Conservation (phyloP, 441 rosid species). For the Euphorbia schlechtendalii region DNA sequence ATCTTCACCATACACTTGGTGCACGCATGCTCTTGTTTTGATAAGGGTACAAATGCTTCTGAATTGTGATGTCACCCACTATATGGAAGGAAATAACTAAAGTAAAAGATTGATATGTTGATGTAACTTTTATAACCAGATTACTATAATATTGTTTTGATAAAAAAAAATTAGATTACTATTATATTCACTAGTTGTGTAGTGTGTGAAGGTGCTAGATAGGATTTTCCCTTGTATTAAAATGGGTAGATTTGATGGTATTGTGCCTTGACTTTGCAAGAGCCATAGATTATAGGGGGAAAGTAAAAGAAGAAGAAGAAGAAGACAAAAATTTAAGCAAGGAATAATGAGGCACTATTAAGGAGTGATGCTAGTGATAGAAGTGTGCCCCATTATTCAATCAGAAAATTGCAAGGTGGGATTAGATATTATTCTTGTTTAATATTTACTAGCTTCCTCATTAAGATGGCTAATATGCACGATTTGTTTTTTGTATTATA, state of each 20-base stretch:
- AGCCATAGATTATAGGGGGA: slow-evolving; percentile 25
- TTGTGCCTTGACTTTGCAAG: slow-evolving; percentile 44
- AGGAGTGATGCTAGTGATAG: slow-evolving; percentile 29
- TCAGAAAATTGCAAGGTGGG: slow-evolving; percentile 28
- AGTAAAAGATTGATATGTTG: slow-evolving; percentile 38
- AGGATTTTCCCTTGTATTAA: no score
- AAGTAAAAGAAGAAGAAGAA: slow-evolving; percentile 14
- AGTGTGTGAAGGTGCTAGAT: no score
- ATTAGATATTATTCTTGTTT: slow-evolving; percentile 27
- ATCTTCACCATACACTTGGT: slow-evolving; percentile 44
- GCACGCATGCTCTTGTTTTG: slow-evolving; percentile 39
- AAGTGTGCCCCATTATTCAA: slow-evolving; percentile 24
- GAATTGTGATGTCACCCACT: slow-evolving; percentile 74
- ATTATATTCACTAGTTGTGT: no score
- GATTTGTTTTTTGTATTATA: no score
- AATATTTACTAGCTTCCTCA: slow-evolving; percentile 9
- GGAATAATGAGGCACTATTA: slow-evolving; percentile 39
- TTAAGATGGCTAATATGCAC: no score
- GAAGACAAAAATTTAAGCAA: slow-evolving; percentile 21
- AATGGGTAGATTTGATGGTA: slow-evolving; percentile 22
- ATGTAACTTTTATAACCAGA: slow-evolving; percentile 37
- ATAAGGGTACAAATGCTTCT: slow-evolving; percentile 41
- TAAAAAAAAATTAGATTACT: no score
- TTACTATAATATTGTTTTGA: no score
- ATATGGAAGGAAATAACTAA: slow-evolving; percentile 32